Evolutionary conservation across 148 eudicot genomes (phyloP).

Genomic region (Vaccinium darrowii): DNA sequence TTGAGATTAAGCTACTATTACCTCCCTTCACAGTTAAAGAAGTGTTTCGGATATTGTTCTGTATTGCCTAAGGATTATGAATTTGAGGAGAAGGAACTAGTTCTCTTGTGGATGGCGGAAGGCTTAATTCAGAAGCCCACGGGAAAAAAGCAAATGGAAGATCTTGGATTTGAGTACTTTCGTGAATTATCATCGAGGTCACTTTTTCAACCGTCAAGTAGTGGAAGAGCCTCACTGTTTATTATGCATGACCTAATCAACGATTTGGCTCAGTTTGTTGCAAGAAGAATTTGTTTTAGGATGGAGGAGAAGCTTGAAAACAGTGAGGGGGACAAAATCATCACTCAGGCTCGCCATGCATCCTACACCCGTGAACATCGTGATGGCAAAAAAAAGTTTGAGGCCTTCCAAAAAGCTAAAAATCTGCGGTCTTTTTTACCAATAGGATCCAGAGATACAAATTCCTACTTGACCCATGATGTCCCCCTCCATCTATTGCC

Average conservation of each 20-base stretch:
- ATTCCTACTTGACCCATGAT: not conserved
- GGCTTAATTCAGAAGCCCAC: not conserved
- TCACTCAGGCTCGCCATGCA: not conserved
- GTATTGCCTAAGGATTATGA: not conserved
- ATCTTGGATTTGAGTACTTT: not conserved
- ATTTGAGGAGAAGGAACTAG: not conserved
- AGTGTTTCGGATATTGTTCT: not conserved
- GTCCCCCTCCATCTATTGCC: not conserved
- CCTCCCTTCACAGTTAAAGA: not conserved
- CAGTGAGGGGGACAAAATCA: too few relatives aligned
- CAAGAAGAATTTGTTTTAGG: not conserved
- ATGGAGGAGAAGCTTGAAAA: not conserved
- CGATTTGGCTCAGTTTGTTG: not conserved
- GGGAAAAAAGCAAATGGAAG: not conserved
- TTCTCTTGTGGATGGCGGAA: not conserved
- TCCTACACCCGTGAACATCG: not conserved
- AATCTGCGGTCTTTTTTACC: not conserved
- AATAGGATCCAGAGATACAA: not conserved
- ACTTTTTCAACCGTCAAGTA: not conserved
- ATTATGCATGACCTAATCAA: not conserved
- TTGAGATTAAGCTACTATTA: not conserved
- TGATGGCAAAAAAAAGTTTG: not conserved
- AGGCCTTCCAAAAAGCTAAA: not conserved
- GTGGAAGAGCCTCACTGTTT: not conserved
- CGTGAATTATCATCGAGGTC: not conserved